phyloP scores from a whole-genome alignment of 164 flowering plant species.

The Pachysandra terminalis region DNA sequence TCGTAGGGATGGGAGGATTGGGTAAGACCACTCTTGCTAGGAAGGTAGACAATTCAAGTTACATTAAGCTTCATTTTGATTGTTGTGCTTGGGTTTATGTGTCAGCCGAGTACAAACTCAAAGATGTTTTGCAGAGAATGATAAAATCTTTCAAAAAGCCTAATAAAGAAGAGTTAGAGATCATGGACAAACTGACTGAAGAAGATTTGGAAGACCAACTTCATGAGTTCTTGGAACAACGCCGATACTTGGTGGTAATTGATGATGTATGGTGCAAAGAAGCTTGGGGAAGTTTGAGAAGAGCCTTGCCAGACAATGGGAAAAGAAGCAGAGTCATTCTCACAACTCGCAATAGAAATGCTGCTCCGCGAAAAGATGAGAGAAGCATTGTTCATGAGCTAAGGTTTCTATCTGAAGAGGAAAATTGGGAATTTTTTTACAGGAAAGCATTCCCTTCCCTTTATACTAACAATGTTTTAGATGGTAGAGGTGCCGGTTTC shows the following conservation, averaged over 20 bases:
- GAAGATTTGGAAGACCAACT: slow-evolving; percentile 3
- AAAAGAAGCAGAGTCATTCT: slow-evolving; percentile 32
- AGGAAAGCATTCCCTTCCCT: slow-evolving; percentile 21
- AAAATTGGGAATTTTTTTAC: slow-evolving; percentile 34
- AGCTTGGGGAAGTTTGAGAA: slow-evolving; percentile 23
- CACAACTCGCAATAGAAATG: slow-evolving; percentile 28
- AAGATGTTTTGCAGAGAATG: slow-evolving; percentile 6
- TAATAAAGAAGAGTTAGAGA: background rate
- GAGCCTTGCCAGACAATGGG: slow-evolving; percentile 25
- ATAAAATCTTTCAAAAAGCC: background rate
- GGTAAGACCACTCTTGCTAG: slow-evolving; percentile 24
- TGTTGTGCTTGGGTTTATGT: slow-evolving; percentile 14
- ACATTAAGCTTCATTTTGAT: slow-evolving; percentile 10
- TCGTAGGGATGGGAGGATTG: slow-evolving; percentile 18
- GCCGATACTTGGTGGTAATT: slow-evolving; percentile 25
- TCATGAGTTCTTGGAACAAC: background rate
- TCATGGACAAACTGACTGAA: no score
- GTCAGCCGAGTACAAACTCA: background rate
- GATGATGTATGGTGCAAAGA: slow-evolving; percentile 37
- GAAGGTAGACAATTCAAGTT: slow-evolving; percentile 1
- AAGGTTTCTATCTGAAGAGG: slow-evolving; percentile 3
- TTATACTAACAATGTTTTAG: no score
- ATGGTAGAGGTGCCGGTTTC: background rate
- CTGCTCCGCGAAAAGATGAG: slow-evolving; percentile 21
- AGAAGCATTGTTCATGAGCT: background rate